Conservation (phyloP, 306 rosid genomes). For the Mimosa bimucronata region DNA sequence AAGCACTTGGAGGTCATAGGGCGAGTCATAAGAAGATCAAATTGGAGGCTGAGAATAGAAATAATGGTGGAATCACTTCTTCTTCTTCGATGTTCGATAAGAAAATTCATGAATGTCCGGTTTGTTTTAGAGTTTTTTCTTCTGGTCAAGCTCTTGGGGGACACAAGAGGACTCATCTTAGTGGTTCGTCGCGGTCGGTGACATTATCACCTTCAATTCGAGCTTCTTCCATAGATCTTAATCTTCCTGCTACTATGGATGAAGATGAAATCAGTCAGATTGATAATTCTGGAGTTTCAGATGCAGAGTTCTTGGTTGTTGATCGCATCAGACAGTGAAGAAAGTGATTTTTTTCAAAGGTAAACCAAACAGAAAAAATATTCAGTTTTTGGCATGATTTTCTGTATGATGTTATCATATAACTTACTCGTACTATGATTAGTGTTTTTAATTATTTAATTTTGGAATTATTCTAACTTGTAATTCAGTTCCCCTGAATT, state of each 20-base stretch:
- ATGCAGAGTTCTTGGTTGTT: constrained; percentile 73
- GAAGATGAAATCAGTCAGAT: constrained; percentile 71
- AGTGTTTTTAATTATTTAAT: constrained; percentile 28
- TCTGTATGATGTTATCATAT: constrained; percentile 28
- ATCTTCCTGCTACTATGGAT: constrained; percentile 84
- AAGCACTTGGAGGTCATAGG: constrained; percentile 92
- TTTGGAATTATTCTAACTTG: constrained; percentile 49
- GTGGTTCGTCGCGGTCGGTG: constrained; percentile 40
- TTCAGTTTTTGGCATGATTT: constrained; percentile 48
- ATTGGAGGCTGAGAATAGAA: constrained; percentile 8
- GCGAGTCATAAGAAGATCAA: constrained; percentile 94
- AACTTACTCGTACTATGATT: neutral
- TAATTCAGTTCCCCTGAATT: constrained; percentile 45
- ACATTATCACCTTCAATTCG: constrained; percentile 1
- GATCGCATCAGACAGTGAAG: constrained; percentile 46
- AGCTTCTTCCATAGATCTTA: constrained; percentile 73
- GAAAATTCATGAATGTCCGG: constrained; percentile 77
- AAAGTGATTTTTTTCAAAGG: constrained; percentile 43
- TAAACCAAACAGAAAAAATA: neutral
- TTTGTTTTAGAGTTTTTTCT: constrained; percentile 80
- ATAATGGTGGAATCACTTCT: constrained; percentile 26
- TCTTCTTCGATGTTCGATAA: constrained; percentile 28
- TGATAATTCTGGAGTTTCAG: constrained; percentile 79
- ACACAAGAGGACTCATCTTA: constrained; percentile 90
- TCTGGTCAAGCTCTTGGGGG: constrained; percentile 99